Conservation (phyloP, 176 grass and related monocot genomes). For the Rhynchospora tenuis region DNA sequence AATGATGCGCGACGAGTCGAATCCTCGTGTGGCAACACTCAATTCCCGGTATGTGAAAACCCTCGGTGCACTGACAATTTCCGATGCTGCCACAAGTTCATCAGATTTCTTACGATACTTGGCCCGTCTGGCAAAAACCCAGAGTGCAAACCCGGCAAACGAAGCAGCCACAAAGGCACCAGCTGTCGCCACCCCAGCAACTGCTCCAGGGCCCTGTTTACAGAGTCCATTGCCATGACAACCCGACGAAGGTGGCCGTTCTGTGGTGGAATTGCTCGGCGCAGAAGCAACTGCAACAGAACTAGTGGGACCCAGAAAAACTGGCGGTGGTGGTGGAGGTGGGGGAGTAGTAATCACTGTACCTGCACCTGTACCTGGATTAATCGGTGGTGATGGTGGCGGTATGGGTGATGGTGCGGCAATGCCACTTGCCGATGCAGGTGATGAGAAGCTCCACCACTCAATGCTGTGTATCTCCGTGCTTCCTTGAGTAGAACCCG, state of each 20-base stretch:
- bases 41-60: conserved; percentile 90
- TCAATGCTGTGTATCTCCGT: conserved; percentile 87
- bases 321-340: neutral
- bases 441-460: conserved; percentile 87
- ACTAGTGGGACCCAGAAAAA: conserved; percentile 16
- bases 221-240: conserved; percentile 10
- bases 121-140: conserved; percentile 45
- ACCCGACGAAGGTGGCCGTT: conserved; percentile 7
- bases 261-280: conserved; percentile 1
- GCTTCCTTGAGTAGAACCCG: conserved; percentile 86
- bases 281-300: conserved; percentile 26
- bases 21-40: conserved; percentile 45
- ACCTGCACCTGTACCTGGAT: neutral
- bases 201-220: conserved; percentile 43
- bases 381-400: neutral
- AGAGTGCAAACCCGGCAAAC: conserved; percentile 57
- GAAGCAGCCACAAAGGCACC: conserved; percentile 63
- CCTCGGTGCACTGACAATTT: conserved; percentile 50
- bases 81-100: conserved; percentile 47
- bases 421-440: neutral
- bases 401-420: neutral
- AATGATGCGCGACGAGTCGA: conserved; percentile 69
- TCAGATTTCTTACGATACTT: conserved; percentile 32
- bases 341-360: neutral
- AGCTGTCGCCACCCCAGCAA: conserved; percentile 65